A percentile compares a stretch with the other conserved stretches of the same genome.
Conservation (phyloP, 805 yeast species). For the Kluyveromyces siamensis region DNA sequence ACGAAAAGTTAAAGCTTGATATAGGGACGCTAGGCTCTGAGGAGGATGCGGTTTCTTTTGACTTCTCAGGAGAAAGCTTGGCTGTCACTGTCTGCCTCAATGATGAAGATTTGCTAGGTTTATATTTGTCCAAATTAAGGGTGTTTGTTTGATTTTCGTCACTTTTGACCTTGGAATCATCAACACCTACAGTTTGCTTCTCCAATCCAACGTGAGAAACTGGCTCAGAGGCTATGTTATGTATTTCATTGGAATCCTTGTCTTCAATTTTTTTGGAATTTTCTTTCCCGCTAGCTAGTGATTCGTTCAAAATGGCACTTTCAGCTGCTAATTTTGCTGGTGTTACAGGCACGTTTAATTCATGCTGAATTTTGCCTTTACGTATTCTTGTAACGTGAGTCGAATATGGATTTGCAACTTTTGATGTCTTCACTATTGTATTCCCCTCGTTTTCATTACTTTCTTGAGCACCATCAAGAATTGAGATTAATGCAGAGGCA, state of each 20-base stretch:
- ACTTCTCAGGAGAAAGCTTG: conserved; percentile 9
- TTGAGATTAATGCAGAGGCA: conserved; percentile 40
- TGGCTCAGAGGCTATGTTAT: too few species aligned
- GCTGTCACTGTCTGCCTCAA: conserved; percentile 27
- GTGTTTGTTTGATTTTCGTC: not conserved
- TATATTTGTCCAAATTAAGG: conserved; percentile 23
- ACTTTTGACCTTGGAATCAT: not conserved
- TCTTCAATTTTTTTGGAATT: not conserved
- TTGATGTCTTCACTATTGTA: conserved; percentile 4
- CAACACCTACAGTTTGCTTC: not conserved
- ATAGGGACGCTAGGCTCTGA: not conserved
- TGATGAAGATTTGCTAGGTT: conserved; percentile 32
- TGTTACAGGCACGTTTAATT: conserved; percentile 6
- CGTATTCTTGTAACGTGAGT: conserved; percentile 12
- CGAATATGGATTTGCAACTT: conserved; percentile 37
- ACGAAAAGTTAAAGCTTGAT: not conserved
- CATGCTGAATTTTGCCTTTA: conserved; percentile 5
- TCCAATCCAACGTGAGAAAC: not conserved
- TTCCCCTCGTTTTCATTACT: conserved; percentile 5
- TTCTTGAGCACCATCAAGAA: conserved; percentile 28
- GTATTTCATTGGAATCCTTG: not conserved
- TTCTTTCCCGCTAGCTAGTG: conserved; percentile 2
- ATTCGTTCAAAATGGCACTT: not conserved
- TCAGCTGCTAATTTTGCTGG: conserved; percentile 5
- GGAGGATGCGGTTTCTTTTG: not conserved